phyloP scores from a whole-genome alignment of 169 alveolate species.

The Plasmodium fragile region DNA sequence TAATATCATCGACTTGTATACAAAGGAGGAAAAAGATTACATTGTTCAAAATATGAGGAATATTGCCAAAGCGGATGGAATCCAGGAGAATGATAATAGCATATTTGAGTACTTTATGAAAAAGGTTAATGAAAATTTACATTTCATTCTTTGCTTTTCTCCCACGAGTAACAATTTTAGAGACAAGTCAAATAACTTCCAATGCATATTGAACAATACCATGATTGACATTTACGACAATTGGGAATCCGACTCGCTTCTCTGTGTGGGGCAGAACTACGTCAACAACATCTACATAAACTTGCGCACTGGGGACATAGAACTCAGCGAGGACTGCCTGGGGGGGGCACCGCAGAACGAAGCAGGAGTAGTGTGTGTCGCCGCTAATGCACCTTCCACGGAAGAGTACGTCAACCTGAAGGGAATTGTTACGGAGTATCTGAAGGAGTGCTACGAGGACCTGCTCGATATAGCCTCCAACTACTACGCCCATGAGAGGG shows the following conservation, averaged over 20 bases:
- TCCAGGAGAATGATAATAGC: slow-evolving; percentile 92
- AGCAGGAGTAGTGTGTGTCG: not conserved
- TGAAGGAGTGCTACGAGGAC: slow-evolving; percentile 64
- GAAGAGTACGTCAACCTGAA: slow-evolving; percentile 66
- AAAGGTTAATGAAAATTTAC: slow-evolving; percentile 94
- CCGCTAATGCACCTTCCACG: not conserved
- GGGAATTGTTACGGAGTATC: slow-evolving; percentile 43
- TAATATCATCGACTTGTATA: slow-evolving; percentile 81
- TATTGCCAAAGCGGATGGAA: slow-evolving; percentile 93
- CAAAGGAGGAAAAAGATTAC: slow-evolving; percentile 78
- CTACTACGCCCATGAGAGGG: slow-evolving; percentile 86
- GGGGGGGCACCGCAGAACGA: not conserved
- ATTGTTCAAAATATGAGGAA: slow-evolving; percentile 85
- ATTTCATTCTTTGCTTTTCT: slow-evolving; percentile 95
- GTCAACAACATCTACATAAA: slow-evolving; percentile 53
- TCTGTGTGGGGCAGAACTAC: slow-evolving; percentile 54
- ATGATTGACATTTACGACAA: slow-evolving; percentile 74
- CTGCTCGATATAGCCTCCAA: slow-evolving; percentile 28
- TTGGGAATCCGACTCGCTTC: slow-evolving; percentile 64
- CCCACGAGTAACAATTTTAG: slow-evolving; percentile 94
- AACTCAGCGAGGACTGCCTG: not conserved
- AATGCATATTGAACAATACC: slow-evolving; percentile 79
- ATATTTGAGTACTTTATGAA: slow-evolving; percentile 94
- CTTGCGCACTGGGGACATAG: slow-evolving; percentile 50
- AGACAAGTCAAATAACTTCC: slow-evolving; percentile 81